These are phyloP conservation scores for Austroboletus olivaceoglutinosus DNA, from an alignment of 1,284 basidiomycete genomes.

Conservation along the genomic window DNA sequence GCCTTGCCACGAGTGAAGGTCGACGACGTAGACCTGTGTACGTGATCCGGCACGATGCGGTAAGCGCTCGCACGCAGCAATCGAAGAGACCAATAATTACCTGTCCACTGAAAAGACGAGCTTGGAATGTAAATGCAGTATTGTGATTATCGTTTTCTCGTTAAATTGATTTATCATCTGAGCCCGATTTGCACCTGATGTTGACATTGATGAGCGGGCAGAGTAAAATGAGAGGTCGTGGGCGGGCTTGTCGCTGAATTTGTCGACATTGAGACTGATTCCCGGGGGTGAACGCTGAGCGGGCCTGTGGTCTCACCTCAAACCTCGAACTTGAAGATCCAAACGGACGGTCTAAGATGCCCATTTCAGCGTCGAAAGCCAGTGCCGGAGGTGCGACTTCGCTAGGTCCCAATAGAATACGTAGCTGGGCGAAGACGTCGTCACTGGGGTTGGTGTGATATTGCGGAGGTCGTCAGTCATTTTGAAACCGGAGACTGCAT, in stretches of 20 bases:
- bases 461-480: too few relatives aligned
- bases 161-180: slow-evolving; percentile 36
- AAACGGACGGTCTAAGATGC: too few relatives aligned
- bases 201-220: slow-evolving; percentile 25
- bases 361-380: too few relatives aligned
- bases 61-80: slow-evolving; percentile 12
- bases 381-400: too few relatives aligned
- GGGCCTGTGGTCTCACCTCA: too few relatives aligned
- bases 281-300: too few relatives aligned
- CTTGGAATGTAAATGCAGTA: slow-evolving; percentile 34
- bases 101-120: slow-evolving; percentile 33
- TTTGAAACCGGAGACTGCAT: too few relatives aligned
- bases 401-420: too few relatives aligned
- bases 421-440: too few relatives aligned
- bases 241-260: slow-evolving; percentile 30
- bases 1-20: slow-evolving; percentile 34
- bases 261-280: slow-evolving; percentile 30
- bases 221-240: slow-evolving; percentile 31
- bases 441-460: too few relatives aligned
- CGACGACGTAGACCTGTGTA: slow-evolving; percentile 31
- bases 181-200: slow-evolving; percentile 35
- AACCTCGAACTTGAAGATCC: too few relatives aligned
- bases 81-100: slow-evolving; percentile 7
- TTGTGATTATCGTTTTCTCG: slow-evolving; percentile 36
- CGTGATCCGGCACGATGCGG: background rate